Evolutionary conservation across 139 green algal genomes (phyloP).

Genomic region (Chlorella sp.): DNA sequence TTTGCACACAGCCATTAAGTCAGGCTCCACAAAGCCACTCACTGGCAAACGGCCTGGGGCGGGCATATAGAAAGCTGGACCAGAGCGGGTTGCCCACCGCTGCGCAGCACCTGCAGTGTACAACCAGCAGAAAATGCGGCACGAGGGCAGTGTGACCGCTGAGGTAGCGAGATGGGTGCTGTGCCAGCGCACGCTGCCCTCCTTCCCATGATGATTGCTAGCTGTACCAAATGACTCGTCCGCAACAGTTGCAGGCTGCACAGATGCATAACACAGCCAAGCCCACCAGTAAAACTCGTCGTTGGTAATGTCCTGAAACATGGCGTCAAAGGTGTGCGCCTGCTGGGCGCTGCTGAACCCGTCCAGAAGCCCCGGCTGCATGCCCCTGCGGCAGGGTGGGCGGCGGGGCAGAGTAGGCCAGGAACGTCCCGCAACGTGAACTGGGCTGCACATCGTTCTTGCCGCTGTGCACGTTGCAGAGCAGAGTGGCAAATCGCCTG

Average conservation of each 20-base stretch:
- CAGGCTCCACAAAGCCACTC: too few relatives aligned
- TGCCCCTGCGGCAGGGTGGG: not conserved
- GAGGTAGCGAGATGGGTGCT: too few relatives aligned
- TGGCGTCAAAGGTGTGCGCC: not conserved
- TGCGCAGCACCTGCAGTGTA: not conserved
- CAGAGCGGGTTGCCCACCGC: not conserved
- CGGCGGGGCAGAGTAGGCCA: too few relatives aligned
- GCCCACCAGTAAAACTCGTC: not conserved
- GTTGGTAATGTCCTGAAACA: not conserved
- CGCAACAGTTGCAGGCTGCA: not conserved
- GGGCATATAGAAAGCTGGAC: not conserved
- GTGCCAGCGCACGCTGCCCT: too few relatives aligned
- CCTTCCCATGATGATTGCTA: too few relatives aligned
- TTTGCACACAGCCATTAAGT: too few relatives aligned
- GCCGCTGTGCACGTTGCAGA: too few relatives aligned
- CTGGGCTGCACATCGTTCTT: too few relatives aligned
- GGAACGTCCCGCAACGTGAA: too few relatives aligned
- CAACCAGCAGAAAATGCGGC: not conserved
- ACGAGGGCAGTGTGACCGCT: not conserved
- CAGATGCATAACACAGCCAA: not conserved
- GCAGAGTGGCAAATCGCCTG: not conserved
- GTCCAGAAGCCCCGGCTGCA: not conserved
- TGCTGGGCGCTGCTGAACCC: not conserved
- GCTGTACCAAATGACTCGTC: not conserved
- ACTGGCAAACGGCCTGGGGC: not conserved